Percentiles rank a stretch among this genome's conserved stretches.
Evolutionary conservation across 2,329 filamentous ascomycete species (phyloP).

Genomic region (Trichoderma harzianum): DNA sequence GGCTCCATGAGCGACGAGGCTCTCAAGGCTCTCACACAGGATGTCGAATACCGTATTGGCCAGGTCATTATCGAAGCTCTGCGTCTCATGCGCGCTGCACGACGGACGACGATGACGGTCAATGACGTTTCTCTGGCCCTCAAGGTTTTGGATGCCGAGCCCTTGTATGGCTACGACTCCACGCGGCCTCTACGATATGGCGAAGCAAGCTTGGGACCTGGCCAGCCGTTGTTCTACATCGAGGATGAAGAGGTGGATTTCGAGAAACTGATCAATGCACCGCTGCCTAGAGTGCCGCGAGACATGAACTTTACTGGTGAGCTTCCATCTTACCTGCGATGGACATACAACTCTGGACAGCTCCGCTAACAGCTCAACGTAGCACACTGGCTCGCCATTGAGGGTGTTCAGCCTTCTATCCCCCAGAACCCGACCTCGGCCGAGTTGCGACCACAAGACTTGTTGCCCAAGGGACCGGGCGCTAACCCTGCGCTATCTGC

Average conservation of each 20-base stretch:
- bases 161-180: constrained; percentile 93
- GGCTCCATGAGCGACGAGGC: constrained; percentile 77
- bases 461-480: constrained; percentile 84
- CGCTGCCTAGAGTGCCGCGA: constrained; percentile 87
- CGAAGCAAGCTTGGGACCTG: constrained; percentile 87
- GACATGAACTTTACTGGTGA: constrained; percentile 88
- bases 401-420: constrained; percentile 94
- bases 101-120: constrained; percentile 81
- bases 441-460: constrained; percentile 78
- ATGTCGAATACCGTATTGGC: constrained; percentile 91
- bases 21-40: constrained; percentile 80
- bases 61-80: constrained; percentile 92
- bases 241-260: constrained; percentile 99
- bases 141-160: constrained; percentile 84
- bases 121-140: constrained; percentile 87
- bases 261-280: constrained; percentile 96
- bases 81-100: constrained; percentile 91
- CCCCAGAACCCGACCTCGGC: constrained; percentile 90
- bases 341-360: neutral
- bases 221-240: constrained; percentile 93
- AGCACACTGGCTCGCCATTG: constrained; percentile 97
- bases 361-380: constrained; percentile 20
- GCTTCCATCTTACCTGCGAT: constrained; percentile 22
- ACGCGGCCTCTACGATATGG: constrained; percentile 86
- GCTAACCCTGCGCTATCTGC: constrained; percentile 79